Base-by-base conservation (phyloP, 2,329 filamentous ascomycete genomes). In the Ophiostoma angusticollis region DNA sequence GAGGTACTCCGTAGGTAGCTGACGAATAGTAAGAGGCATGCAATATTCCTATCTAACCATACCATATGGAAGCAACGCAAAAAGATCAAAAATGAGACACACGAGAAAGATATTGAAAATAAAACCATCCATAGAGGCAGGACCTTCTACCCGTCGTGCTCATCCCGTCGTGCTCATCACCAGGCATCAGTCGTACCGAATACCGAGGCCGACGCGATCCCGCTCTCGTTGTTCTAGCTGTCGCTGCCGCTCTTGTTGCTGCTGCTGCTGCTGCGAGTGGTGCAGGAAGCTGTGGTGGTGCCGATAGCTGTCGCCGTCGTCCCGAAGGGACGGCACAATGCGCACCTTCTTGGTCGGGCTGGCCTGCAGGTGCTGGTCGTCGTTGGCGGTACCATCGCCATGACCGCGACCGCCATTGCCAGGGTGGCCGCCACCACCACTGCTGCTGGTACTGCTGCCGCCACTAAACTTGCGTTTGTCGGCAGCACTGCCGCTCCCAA, bases 281-380 rank as follows among this genome's bases (percentile, higher is more conserved):
- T 37, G 29, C 19, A 33, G 24, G 19, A 41, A 35, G 31, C 31
- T 40, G 32, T 41, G 37, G 25, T 42, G 40, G 29, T 39, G 43
- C 19, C 40, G 41, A 37, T 46, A 39, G 35, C 44, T 42, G 42
- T 46, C 44, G 11, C 52, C 54, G 2, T 62, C 57, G 22, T 63
- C 62, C 13, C 54, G 47, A 37, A 60, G 45, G 9, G 56, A 55
- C 1, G 58, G 61, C 11, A 59, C 63, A 13, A 65, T 57, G 18
- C 66, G 60, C 37, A 63, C 52, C 56, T 65, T 74, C 56, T 75
- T 75, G 1, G 63, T 56, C 21, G 70, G 68, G 48, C 67, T 72
- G 6, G 56, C 55, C 21, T 60, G 51, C 9, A 54, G 52, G 18
- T 54, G 53, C 30, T 52, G 45, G 23, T 56, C 52, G 3, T 59